phyloP scores from a whole-genome alignment of 2,329 filamentous ascomycete genomes.

The Exophiala phaeomuriformis region DNA sequence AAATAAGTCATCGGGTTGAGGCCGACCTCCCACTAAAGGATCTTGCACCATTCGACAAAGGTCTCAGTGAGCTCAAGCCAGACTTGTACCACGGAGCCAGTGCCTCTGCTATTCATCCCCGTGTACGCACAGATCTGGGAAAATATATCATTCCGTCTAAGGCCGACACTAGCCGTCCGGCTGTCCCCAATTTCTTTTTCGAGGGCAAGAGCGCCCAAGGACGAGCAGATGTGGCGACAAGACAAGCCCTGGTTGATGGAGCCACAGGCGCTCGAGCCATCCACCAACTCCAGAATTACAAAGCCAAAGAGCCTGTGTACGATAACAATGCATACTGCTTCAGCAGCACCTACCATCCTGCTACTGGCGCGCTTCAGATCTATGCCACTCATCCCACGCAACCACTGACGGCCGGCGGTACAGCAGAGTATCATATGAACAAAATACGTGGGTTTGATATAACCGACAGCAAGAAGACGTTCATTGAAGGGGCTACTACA shows the following conservation, averaged over 20 bases:
- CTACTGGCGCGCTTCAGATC: slow-evolving; percentile 34
- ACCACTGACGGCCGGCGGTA: slow-evolving; percentile 30
- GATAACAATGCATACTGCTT: slow-evolving; percentile 38
- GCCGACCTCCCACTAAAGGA: slow-evolving; percentile 13
- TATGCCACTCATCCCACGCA: slow-evolving; percentile 36
- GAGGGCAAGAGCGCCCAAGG: slow-evolving; percentile 16
- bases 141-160: slow-evolving; percentile 23
- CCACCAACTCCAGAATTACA: slow-evolving; percentile 21
- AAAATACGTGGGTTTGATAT: slow-evolving; percentile 30
- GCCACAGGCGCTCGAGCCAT: slow-evolving; percentile 22
- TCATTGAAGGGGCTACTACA: slow-evolving; percentile 33
- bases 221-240: slow-evolving; percentile 10
- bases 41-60: slow-evolving; percentile 11
- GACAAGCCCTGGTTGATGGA: slow-evolving; percentile 14
- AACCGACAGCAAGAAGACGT: slow-evolving; percentile 29
- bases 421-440: slow-evolving; percentile 38
- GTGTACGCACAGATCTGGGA: slow-evolving; percentile 16
- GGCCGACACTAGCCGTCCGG: slow-evolving; percentile 27
- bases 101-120: slow-evolving; percentile 15
- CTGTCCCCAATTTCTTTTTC: slow-evolving; percentile 21
- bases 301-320: slow-evolving; percentile 30
- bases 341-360: slow-evolving; percentile 36
- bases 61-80: slow-evolving; percentile 10
- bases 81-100: slow-evolving; percentile 16
- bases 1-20: slow-evolving; percentile 23